phyloP scores from a whole-genome alignment of 495 filamentous ascomycete genomes.

The Pyronema domesticum region DNA sequence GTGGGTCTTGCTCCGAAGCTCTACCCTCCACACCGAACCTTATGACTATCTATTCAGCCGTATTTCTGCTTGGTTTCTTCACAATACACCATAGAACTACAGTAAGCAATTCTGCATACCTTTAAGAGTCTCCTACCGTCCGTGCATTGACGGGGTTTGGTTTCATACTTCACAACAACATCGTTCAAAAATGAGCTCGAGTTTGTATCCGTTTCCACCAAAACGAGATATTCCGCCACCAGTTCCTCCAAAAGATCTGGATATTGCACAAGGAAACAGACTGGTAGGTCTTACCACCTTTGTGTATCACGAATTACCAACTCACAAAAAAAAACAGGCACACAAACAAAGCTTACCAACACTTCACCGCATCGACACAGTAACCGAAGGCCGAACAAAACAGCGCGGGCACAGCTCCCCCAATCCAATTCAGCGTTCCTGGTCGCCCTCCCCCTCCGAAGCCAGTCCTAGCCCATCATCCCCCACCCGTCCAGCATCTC shows the following conservation, averaged over 20 bases:
- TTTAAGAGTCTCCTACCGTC: too few species aligned
- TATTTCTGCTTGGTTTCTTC: too few species aligned
- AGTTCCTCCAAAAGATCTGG: constrained; percentile 15
- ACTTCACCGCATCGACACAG: not conserved
- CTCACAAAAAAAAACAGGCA: not conserved
- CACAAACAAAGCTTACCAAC: not conserved
- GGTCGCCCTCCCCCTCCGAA: not conserved
- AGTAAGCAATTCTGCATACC: too few species aligned
- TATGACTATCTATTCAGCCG: not conserved
- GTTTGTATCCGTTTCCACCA: constrained; percentile 16
- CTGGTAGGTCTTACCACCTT: not conserved
- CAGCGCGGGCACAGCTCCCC: not conserved
- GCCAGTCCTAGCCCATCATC: constrained; percentile 1
- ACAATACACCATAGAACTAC: too few species aligned
- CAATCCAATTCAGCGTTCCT: not conserved
- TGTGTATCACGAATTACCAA: not conserved
- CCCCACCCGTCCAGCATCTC: constrained; percentile 4
- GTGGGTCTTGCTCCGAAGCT: not conserved
- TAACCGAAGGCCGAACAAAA: not conserved
- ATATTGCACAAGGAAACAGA: not conserved
- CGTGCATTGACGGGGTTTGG: too few species aligned
- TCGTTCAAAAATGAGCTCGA: constrained; percentile 8
- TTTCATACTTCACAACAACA: too few species aligned
- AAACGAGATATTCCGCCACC: constrained; percentile 15
- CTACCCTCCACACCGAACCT: not conserved